Conservation (phyloP, 2,329 filamentous ascomycete genomes). For the Trichoderma sp. region DNA sequence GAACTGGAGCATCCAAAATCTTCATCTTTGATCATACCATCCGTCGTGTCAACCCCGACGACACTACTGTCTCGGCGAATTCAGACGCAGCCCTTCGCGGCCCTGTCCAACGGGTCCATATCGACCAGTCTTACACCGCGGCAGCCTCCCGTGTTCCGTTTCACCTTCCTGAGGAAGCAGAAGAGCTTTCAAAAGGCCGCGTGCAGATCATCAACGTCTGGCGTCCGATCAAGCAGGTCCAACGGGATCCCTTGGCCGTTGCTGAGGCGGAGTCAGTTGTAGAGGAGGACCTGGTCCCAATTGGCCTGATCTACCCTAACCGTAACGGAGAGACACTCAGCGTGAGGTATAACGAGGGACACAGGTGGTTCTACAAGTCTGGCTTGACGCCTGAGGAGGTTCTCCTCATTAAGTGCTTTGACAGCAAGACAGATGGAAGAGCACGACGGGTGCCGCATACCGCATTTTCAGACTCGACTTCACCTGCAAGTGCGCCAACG, state of each 20-base stretch:
- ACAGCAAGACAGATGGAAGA: constrained; percentile 53
- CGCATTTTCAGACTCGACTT: constrained; percentile 48
- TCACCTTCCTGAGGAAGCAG: constrained; percentile 43
- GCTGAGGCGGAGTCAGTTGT: constrained; percentile 49
- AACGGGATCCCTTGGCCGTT: constrained; percentile 53
- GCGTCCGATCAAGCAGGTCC: constrained; percentile 50
- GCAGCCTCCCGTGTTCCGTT: constrained; percentile 40
- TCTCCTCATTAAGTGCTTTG: constrained; percentile 60
- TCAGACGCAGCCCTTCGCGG: constrained; percentile 43
- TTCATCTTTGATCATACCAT: constrained; percentile 65
- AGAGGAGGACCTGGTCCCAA: constrained; percentile 49
- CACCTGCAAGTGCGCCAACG: constrained; percentile 39
- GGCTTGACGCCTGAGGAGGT: constrained; percentile 52
- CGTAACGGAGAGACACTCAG: constrained; percentile 49
- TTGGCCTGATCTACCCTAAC: constrained; percentile 50
- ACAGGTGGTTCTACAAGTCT: constrained; percentile 54
- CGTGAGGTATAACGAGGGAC: constrained; percentile 40
- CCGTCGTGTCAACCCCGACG: constrained; percentile 30
- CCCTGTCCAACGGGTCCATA: constrained; percentile 48
- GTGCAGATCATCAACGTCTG: constrained; percentile 55
- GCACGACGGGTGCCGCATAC: constrained; percentile 54
- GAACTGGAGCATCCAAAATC: constrained; percentile 53
- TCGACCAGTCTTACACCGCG: constrained; percentile 54
- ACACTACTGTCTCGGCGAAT: background rate
- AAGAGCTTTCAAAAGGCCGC: constrained; percentile 42